phyloP scores from a whole-genome alignment of 257 asterid genomes.

The Fraxinus quadrangulata region DNA sequence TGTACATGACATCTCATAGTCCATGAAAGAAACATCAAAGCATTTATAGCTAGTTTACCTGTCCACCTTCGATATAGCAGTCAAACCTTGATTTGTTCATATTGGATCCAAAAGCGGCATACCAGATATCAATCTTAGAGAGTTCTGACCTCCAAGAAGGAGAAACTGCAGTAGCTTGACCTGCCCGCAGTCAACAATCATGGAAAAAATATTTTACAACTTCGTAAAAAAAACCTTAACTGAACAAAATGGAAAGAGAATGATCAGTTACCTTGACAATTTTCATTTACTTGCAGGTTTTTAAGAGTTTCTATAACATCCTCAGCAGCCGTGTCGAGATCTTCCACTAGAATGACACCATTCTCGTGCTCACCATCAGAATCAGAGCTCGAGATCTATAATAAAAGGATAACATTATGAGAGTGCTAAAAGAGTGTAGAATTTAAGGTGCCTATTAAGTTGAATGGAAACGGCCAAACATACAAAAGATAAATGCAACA shows the following conservation, averaged over 20 bases:
- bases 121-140: constrained; percentile 68
- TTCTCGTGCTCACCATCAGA: constrained; percentile 59
- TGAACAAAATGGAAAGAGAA: background rate
- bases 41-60: constrained; percentile 47
- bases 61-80: constrained; percentile 92
- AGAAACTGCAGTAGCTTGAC: constrained; percentile 32
- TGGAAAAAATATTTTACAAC: constrained; percentile 16
- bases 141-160: constrained; percentile 75
- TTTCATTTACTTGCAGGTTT: constrained; percentile 57
- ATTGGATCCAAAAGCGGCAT: constrained; percentile 89
- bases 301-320: constrained; percentile 57
- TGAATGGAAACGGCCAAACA: background rate
- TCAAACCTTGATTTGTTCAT: constrained; percentile 64
- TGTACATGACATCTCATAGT: background rate
- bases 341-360: constrained; percentile 28
- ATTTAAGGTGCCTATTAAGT: background rate
- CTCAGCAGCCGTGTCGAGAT: constrained; percentile 45
- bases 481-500: background rate
- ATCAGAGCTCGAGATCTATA: constrained; percentile 65
- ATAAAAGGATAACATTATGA: constrained; percentile 15
- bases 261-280: constrained; percentile 38
- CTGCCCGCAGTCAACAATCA: constrained; percentile 38
- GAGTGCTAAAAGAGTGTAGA: constrained; percentile 15
- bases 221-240: background rate
- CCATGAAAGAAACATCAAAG: constrained; percentile 1